These are phyloP conservation scores for Colletotrichum camelliae DNA, from an alignment of 2,329 filamentous ascomycete species.

Conservation along the genomic window DNA sequence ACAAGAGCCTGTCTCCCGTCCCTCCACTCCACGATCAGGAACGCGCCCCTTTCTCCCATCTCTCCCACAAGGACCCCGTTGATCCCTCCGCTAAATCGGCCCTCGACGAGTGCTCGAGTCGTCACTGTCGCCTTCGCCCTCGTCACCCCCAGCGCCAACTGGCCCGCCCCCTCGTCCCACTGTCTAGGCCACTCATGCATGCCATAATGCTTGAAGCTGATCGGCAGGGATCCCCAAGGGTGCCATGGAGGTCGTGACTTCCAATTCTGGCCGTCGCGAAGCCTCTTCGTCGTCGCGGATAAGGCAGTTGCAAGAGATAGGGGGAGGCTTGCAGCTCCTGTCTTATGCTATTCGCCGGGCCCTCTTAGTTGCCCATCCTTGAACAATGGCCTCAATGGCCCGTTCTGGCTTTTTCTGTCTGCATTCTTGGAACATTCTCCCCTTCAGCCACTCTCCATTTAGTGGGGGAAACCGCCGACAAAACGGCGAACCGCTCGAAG, in stretches of 20 bases:
- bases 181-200: slow-evolving; percentile 19
- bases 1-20: slow-evolving; percentile 19
- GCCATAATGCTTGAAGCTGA: slow-evolving; percentile 18
- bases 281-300: slow-evolving; percentile 11
- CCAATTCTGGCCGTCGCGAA: slow-evolving; percentile 2
- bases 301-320: slow-evolving; percentile 15
- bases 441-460: neutral
- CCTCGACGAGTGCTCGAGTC: neutral
- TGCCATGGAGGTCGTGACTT: neutral
- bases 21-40: slow-evolving; percentile 16
- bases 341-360: slow-evolving; percentile 12
- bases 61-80: slow-evolving; percentile 3
- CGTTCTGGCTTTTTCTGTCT: neutral
- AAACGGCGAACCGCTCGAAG: neutral
- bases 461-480: neutral
- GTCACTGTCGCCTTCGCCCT: neutral
- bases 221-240: slow-evolving; percentile 18
- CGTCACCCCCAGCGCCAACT: neutral
- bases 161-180: slow-evolving; percentile 13
- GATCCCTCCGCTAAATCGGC: slow-evolving; percentile 3
- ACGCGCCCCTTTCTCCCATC: neutral
- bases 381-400: neutral
- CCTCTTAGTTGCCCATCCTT: neutral
- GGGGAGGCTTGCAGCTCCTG: neutral
- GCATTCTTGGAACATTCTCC: slow-evolving; percentile 11